These are phyloP conservation scores for Lecanicillium sp. DNA, from an alignment of 2,329 filamentous ascomycete genomes.

Conservation along the genomic window DNA sequence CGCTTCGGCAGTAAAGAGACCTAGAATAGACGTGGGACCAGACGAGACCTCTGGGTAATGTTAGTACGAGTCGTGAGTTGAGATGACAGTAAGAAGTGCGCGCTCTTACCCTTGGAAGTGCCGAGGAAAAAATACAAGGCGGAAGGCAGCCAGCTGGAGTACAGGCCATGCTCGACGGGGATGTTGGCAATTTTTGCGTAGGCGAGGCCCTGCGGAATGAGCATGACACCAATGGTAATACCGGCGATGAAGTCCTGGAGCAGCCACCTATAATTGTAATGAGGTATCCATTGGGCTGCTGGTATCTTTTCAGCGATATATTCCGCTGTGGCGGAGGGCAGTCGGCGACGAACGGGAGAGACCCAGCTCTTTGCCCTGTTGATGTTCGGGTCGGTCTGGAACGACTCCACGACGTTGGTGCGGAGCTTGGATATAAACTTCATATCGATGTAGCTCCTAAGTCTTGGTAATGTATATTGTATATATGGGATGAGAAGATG, in stretches of 20 bases:
- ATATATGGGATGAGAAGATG: not conserved
- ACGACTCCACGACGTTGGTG: slow-evolving; percentile 17
- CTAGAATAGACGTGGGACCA: slow-evolving; percentile 59
- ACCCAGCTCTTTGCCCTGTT: slow-evolving; percentile 22
- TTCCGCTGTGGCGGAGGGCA: slow-evolving; percentile 47
- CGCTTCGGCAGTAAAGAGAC: slow-evolving; percentile 56
- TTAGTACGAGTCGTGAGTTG: slow-evolving; percentile 1
- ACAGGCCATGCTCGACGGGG: slow-evolving; percentile 53
- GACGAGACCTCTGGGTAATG: slow-evolving; percentile 47
- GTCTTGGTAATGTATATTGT: not conserved
- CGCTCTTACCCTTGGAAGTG: slow-evolving; percentile 53
- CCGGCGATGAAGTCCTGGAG: slow-evolving; percentile 57
- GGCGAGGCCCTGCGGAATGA: slow-evolving; percentile 56
- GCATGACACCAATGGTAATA: slow-evolving; percentile 52
- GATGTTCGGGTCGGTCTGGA: slow-evolving; percentile 23
- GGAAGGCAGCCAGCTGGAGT: slow-evolving; percentile 54
- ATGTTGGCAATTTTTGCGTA: slow-evolving; percentile 58
- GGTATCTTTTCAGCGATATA: slow-evolving; percentile 57
- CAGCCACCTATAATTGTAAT: slow-evolving; percentile 56
- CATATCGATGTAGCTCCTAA: slow-evolving; percentile 16
- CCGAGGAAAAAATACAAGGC: slow-evolving; percentile 54
- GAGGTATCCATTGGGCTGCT: slow-evolving; percentile 56
- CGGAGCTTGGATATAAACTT: slow-evolving; percentile 18
- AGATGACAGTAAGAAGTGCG: not conserved
- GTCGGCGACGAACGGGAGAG: slow-evolving; percentile 18